These are phyloP conservation scores for Allium fistulosum DNA, from an alignment of 106 monocot genomes.

Conservation along the genomic window DNA sequence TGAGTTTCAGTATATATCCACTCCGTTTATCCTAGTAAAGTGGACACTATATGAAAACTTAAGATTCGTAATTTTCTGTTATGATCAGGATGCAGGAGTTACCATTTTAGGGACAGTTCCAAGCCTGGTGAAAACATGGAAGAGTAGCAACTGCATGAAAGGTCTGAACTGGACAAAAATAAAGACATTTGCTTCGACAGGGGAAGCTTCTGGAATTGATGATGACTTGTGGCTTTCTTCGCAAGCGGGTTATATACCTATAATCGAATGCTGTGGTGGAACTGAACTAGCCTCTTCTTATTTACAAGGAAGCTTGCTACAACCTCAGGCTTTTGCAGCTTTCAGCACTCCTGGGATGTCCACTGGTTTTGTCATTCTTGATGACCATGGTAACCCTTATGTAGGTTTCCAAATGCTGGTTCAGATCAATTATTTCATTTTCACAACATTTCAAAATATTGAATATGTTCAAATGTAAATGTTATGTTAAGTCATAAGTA, in stretches of 20 bases:
- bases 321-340: slow-evolving; percentile 84
- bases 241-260: slow-evolving; percentile 50
- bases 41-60: too few species aligned
- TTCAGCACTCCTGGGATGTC: slow-evolving; percentile 74
- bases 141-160: slow-evolving; percentile 77
- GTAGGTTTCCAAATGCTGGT: slow-evolving; percentile 25
- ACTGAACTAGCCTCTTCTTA: slow-evolving; percentile 84
- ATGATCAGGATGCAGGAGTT: slow-evolving; percentile 72
- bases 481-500: too few species aligned
- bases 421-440: too few species aligned
- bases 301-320: slow-evolving; percentile 60
- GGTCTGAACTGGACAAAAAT: slow-evolving; percentile 81
- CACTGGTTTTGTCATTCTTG: slow-evolving; percentile 68
- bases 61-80: too few species aligned
- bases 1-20: too few species aligned
- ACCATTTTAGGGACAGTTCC: slow-evolving; percentile 82
- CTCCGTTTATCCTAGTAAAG: too few species aligned
- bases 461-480: too few species aligned
- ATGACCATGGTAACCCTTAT: slow-evolving; percentile 66
- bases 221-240: slow-evolving; percentile 94
- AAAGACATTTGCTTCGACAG: slow-evolving; percentile 65
- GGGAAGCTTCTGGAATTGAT: slow-evolving; percentile 78
- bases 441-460: too few species aligned
- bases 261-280: slow-evolving; percentile 92
- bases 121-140: slow-evolving; percentile 85